Evolutionary conservation across 345 rosid genomes (phyloP).

Genomic region (Euphorbia peplus): DNA sequence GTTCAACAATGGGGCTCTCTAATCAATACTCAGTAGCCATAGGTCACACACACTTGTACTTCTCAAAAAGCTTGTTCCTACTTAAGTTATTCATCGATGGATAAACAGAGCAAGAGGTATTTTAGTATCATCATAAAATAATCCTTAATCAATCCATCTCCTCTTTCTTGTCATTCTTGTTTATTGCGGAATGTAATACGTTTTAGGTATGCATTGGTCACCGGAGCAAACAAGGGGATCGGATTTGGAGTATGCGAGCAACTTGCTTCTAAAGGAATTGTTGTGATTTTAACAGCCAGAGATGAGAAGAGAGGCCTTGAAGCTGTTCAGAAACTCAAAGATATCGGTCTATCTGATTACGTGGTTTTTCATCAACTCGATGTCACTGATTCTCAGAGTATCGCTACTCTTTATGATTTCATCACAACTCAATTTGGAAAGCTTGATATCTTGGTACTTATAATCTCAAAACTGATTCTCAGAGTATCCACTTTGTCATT

Average conservation of each 20-base stretch:
- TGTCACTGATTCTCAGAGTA: slow-evolving; percentile 8
- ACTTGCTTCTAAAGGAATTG: slow-evolving; percentile 11
- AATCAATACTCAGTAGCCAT: too few relatives aligned
- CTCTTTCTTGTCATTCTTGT: too few relatives aligned
- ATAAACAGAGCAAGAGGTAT: too few relatives aligned
- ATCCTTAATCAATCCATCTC: too few relatives aligned
- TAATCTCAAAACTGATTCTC: too few relatives aligned
- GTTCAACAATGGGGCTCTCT: too few relatives aligned
- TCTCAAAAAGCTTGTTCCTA: too few relatives aligned
- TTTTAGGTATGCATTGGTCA: slow-evolving; percentile 34
- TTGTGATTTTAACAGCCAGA: slow-evolving; percentile 17
- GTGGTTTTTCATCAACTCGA: slow-evolving; percentile 22
- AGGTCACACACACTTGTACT: too few relatives aligned
- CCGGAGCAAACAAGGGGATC: slow-evolving; percentile 37
- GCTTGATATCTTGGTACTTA: slow-evolving; percentile 26
- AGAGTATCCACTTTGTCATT: too few relatives aligned
- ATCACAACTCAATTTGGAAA: slow-evolving; percentile 21
- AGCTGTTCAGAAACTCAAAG: slow-evolving; percentile 8
- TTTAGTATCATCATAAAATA: too few relatives aligned
- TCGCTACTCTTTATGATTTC: slow-evolving; percentile 16
- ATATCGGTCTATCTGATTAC: slow-evolving; percentile 10
- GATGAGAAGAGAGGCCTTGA: slow-evolving; percentile 17
- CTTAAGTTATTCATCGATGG: too few relatives aligned
- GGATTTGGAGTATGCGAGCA: slow-evolving; percentile 23
- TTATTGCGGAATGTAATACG: too few relatives aligned